Conservation (phyloP, 768 basidiomycete species). For the Suillus alpinus region DNA sequence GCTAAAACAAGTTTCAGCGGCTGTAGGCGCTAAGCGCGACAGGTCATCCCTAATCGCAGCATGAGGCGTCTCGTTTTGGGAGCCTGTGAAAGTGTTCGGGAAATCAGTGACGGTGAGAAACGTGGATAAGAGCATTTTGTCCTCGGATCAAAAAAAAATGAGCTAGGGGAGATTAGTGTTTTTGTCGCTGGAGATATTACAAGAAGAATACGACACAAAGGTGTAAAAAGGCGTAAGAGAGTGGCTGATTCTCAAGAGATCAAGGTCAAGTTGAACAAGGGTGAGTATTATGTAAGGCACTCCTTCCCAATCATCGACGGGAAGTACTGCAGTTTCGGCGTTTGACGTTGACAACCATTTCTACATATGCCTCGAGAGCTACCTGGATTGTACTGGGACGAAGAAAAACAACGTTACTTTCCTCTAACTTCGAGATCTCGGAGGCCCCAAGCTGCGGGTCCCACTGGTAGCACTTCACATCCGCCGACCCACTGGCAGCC, state of each 20-base stretch:
- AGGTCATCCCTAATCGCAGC: neutral
- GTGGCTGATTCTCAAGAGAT: too few species aligned
- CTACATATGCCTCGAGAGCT: conserved; percentile 45
- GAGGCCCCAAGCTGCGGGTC: neutral
- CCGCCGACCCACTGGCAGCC: conserved; percentile 4
- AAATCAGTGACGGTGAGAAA: neutral
- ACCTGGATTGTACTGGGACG: conserved; percentile 59
- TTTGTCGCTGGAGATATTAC: neutral
- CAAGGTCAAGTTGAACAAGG: neutral
- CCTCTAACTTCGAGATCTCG: conserved; percentile 40
- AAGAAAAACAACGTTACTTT: conserved; percentile 52
- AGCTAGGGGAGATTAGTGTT: neutral
- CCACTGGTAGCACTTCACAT: neutral
- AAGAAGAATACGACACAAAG: neutral
- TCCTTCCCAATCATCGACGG: neutral
- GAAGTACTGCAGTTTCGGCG: too few species aligned
- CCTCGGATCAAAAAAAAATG: neutral
- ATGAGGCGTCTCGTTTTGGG: neutral
- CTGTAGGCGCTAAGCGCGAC: neutral
- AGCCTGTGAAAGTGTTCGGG: neutral
- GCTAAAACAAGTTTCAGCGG: neutral
- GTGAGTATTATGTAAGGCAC: neutral
- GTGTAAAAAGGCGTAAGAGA: neutral
- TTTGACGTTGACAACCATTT: neutral
- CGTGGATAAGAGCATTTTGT: neutral